Base-by-base conservation (phyloP, 2,329 filamentous ascomycete genomes). In the Aschersonia sp. region DNA sequence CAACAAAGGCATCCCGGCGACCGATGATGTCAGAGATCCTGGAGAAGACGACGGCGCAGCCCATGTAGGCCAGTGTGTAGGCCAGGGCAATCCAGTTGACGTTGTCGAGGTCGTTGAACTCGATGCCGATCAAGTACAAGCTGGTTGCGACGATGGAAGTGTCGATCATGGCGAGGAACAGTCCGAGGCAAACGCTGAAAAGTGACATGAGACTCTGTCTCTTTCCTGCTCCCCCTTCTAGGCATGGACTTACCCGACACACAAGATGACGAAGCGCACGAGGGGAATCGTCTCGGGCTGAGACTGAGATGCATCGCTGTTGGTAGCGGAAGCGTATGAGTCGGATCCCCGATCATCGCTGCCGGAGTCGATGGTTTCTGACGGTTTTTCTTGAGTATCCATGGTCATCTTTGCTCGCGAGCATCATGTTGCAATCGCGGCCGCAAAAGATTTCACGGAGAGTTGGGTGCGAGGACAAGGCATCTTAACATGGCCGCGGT, bases 91-190 rank as follows among this genome's bases (percentile, higher is more conserved):
- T 68, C 73, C 73, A 77, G 54, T 74, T 77, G 47, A 75, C 65
- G 3, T 54, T 55, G 9, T 64, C 59, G 3, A 73, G 53, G 10
- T 66, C 63, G 9, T 66, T 48, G 44, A 80, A 74, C 4, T 80
- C 73, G 12, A 55, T 57, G 2, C 71, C 72, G 44, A 80, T 80
- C n/a, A 65, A 65, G 54, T 73, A 73, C 7, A 81, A 59, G 43
- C 73, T 73, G 9, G 77, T 80, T 1, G 77, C 75, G 1, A 81
- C 72, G 40, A 81, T 79, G 3, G 76, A 76, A 1, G 72, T 71
- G 57, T 80, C 77, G n/a, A 79, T 58, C 54, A 78, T 70, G 31
- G 77, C 73, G 45, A 81, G 66, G 47, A 78, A 75, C 1, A 80
- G 65, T 3, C 75, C 76, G 5, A 72, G 59, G 28, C 65, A 70